Evolutionary conservation across 2,329 filamentous ascomycete species (phyloP), one percentile per base, ranked within the genome.

Genomic region (Dissoconium aciculare): DNA sequence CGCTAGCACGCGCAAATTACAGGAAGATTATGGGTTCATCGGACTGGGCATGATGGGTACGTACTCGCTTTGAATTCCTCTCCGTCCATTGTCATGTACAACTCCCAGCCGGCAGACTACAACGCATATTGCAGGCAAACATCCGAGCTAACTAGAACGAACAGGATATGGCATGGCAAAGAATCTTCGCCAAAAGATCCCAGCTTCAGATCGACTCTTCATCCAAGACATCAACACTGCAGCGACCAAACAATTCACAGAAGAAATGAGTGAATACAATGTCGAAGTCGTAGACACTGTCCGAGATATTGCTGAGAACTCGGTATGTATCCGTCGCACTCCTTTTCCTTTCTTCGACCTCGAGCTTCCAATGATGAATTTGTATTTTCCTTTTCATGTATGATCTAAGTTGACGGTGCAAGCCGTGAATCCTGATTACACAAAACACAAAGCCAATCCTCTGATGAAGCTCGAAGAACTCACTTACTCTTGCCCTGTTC

Each of bases 401-500:
- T 78, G 73, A 78, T 77, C 72, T 76, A 78, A 78, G 72, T 78
- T 74, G 71, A 71, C 67, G 57, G 58, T 60, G 53, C 62, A 62
- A 53, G 53, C 56, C 62, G 64, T 63, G 63, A 37, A 47, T 53
- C 51, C n/a, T 78, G 73, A 77, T 78, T 77, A 67, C 49, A 51
- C 57, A 51, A 56, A 56, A 60, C 56, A 62, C 60, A 60, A 66
- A 78, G 73, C 74, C 74, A 79, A 79, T 79, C 74, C 71, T 77
- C 74, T 78, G 73, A 76, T 55, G 21, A 8, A 30, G 11, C 4
- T 9, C 5, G 10, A 12, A 26, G 17, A 25, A 14, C 23, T 17
- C 30, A 11, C 17, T 26, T n/a, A n/a, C n/a, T n/a, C n/a, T n/a
- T n/a, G n/a, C n/a, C n/a, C n/a, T n/a, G n/a, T n/a, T n/a, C n/a